Evolutionary conservation across 768 basidiomycete genomes (phyloP), one percentile per base, ranked within the genome.

Genomic region (Boletus speciosus): DNA sequence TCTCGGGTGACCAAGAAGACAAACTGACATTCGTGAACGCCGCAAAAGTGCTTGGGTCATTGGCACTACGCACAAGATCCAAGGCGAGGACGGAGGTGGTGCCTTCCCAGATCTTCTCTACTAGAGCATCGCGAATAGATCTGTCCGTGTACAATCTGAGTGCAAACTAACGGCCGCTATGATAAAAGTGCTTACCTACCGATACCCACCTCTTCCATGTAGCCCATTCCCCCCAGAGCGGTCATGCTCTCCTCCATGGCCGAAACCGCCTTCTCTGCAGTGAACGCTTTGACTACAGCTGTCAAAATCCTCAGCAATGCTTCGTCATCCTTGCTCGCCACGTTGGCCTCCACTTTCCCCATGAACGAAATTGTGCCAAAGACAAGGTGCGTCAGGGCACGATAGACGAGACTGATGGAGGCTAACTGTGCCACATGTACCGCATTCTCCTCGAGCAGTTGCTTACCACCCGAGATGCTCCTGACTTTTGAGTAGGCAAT

Each of bases 81-180:
- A 90, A 68, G 1, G 86, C 76, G 5, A 90, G 77, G 4, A 90
- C 85, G 0, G 80, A 81, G 14, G 78, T 76, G 0, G 88, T 88
- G 0, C 87, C 88, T 69, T 91, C 90, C 88, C 89, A 91, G 39
- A 92, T 89, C 61, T 84, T 86, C 71, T 91, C 90, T 12, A 90
- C 90, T 8, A 86, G 64, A 3, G 76, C 75, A 71, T 91, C 89
- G 5, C 84, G 73, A 29, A 92, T 85, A 14, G 80, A 61, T 36
- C 81, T 79, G 51, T 23, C 41, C 51, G 29, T 2, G 27, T 42
- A 37, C 15, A 16, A 32, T 19, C 5, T 16, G 14, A 35, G 38
- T 27, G 14, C 39, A 29, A 49, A 21, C 19, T 3, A n/a, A 32
- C 8, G 27, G 5, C 8, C 15, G 12, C 5, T 32, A 38, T 21